Evolutionary conservation across 1,284 basidiomycete genomes (phyloP).

Genomic region (Cryptococcus amylolentus): DNA sequence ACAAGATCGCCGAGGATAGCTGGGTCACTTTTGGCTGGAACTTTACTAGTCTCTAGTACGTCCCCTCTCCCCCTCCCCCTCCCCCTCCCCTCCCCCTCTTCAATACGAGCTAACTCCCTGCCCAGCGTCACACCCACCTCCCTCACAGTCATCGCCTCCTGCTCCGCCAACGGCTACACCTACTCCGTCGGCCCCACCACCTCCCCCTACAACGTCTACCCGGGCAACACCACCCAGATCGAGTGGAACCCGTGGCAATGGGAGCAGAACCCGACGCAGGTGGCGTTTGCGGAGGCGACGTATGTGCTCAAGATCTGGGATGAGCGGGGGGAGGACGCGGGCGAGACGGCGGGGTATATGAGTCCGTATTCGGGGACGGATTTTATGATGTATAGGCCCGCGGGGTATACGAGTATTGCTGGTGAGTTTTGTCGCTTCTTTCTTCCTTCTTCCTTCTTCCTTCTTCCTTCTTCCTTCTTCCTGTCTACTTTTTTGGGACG

Average conservation of each 20-base stretch:
- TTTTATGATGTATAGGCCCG: constrained; percentile 84
- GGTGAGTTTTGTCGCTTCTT: constrained; percentile 54
- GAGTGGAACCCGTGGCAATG: constrained; percentile 79
- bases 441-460: too few species aligned
- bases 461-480: too few species aligned
- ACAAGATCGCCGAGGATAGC: constrained; percentile 75
- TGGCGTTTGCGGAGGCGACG: constrained; percentile 66
- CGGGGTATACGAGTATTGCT: constrained; percentile 66
- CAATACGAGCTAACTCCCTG: background rate
- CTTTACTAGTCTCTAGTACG: constrained; percentile 63
- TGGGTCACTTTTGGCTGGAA: constrained; percentile 91
- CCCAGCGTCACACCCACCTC: constrained; percentile 59
- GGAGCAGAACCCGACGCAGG: constrained; percentile 61
- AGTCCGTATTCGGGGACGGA: constrained; percentile 64
- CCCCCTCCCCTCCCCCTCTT: too few species aligned
- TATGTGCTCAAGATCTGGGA: constrained; percentile 79
- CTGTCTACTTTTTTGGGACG: too few species aligned
- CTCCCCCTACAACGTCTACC: constrained; percentile 57
- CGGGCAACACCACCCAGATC: constrained; percentile 63
- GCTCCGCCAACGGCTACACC: constrained; percentile 74
- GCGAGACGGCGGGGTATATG: constrained; percentile 63
- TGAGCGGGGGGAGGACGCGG: constrained; percentile 64
- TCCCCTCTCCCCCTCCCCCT: constrained; percentile 6
- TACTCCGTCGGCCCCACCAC: constrained; percentile 78
- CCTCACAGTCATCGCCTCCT: constrained; percentile 76